Conservation (phyloP, 768 basidiomycete species). For the Termitomyces sp. region DNA sequence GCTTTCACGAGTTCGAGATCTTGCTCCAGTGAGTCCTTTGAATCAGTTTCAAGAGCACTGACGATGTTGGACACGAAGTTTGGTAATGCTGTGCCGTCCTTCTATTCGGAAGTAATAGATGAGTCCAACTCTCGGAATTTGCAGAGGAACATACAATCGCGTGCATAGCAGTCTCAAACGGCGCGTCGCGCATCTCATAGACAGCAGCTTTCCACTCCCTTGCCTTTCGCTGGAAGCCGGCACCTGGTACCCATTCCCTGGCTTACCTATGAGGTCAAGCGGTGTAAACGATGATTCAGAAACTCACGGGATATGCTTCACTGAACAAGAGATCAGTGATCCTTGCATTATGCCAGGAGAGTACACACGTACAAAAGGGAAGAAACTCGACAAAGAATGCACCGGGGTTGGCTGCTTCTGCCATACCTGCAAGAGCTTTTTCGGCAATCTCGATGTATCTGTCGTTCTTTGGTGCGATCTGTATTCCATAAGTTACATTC, state of each 20-base stretch:
- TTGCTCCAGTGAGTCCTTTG: conserved; percentile 15
- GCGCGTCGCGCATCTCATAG: conserved; percentile 42
- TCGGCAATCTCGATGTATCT: conserved; percentile 48
- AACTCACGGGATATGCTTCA: conserved; percentile 44
- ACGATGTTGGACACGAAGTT: conserved; percentile 31
- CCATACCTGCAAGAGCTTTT: conserved; percentile 45
- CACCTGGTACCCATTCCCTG: conserved; percentile 47
- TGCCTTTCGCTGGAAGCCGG: conserved; percentile 45
- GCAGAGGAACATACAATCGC: conserved; percentile 27
- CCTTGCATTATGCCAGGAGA: not conserved
- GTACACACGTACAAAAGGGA: conserved; percentile 28
- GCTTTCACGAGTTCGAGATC: conserved; percentile 27
- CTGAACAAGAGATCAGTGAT: conserved; percentile 18
- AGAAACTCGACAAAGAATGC: conserved; percentile 49
- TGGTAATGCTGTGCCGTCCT: conserved; percentile 25
- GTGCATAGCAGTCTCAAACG: conserved; percentile 31
- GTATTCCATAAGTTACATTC: conserved; percentile 48
- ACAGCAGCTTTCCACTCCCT: conserved; percentile 43
- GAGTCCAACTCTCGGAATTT: not conserved
- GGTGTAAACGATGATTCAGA: not conserved
- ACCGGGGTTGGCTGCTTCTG: conserved; percentile 44
- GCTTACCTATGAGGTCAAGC: not conserved
- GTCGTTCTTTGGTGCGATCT: conserved; percentile 36
- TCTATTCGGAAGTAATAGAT: conserved; percentile 14
- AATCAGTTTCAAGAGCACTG: conserved; percentile 16